Conservation (phyloP, 805 yeast genomes). For the Brettanomyces sp. region DNA sequence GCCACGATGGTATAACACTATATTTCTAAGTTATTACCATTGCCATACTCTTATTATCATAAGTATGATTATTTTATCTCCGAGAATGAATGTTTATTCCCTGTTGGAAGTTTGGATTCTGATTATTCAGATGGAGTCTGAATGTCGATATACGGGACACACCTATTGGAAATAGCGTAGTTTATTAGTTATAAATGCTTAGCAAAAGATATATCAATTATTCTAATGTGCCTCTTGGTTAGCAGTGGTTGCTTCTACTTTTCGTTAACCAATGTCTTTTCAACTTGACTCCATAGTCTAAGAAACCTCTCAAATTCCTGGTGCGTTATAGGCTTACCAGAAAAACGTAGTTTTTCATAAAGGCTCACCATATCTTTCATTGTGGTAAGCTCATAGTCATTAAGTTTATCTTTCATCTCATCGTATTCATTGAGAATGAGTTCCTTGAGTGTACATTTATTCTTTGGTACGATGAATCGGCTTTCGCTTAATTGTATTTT, state of each 20-base stretch:
- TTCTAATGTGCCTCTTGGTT: not conserved
- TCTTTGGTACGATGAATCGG: conserved; percentile 12
- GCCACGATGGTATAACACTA: conserved; percentile 61
- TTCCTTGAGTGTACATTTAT: conserved; percentile 14
- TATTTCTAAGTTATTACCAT: conserved; percentile 53
- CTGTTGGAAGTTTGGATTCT: conserved; percentile 55
- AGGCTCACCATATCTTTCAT: conserved; percentile 31
- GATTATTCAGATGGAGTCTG: conserved; percentile 40
- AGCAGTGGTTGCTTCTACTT: not conserved
- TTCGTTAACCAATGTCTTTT: not conserved
- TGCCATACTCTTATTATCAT: conserved; percentile 37
- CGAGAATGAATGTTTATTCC: conserved; percentile 35
- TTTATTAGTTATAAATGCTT: not conserved
- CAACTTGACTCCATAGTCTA: conserved; percentile 26
- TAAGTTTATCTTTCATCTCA: conserved; percentile 3
- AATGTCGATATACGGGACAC: conserved; percentile 47
- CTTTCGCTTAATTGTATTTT: conserved; percentile 12
- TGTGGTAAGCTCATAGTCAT: conserved; percentile 1
- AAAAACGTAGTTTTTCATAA: conserved; percentile 63
- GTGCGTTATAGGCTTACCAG: conserved; percentile 51
- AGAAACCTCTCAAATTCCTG: conserved; percentile 54
- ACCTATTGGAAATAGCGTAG: not conserved
- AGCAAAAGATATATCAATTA: not conserved
- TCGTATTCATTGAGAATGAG: conserved; percentile 23
- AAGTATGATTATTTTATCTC: conserved; percentile 31